A percentile compares a stretch with the other conserved stretches of the same genome.
phyloP scores from a whole-genome alignment of 1,284 basidiomycete species.

The Albatrellus sp. region DNA sequence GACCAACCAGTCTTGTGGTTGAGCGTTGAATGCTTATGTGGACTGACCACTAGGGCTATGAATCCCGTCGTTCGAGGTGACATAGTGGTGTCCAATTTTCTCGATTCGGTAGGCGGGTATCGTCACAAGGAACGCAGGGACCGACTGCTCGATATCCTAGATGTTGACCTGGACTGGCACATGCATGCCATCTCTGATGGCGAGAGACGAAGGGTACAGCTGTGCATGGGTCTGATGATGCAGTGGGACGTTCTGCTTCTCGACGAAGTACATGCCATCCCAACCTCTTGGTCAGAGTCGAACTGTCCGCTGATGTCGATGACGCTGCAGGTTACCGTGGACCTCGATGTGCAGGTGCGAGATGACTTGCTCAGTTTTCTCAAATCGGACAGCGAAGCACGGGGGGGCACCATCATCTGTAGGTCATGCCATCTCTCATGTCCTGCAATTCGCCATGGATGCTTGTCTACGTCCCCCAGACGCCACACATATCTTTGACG shows the following conservation, averaged over 20 bases:
- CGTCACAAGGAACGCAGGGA: slow-evolving; percentile 86
- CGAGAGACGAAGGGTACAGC: slow-evolving; percentile 86
- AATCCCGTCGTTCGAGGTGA: slow-evolving; percentile 94
- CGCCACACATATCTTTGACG: slow-evolving; percentile 94
- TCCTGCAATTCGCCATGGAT: background rate
- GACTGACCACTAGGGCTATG: slow-evolving; percentile 66
- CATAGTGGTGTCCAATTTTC: slow-evolving; percentile 80
- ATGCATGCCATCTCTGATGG: slow-evolving; percentile 94
- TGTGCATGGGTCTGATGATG: slow-evolving; percentile 94
- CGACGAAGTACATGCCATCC: slow-evolving; percentile 61
- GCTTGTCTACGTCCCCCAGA: slow-evolving; percentile 31
- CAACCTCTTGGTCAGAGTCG: too few species aligned
- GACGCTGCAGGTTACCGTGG: slow-evolving; percentile 73
- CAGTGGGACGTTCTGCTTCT: slow-evolving; percentile 90
- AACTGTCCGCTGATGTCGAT: background rate
- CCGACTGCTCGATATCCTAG: slow-evolving; percentile 78
- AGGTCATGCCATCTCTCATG: slow-evolving; percentile 18
- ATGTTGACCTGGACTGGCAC: slow-evolving; percentile 89
- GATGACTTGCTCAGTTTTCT: slow-evolving; percentile 85
- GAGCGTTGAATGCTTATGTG: background rate
- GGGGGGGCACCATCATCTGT: slow-evolving; percentile 89
- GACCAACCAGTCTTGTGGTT: background rate
- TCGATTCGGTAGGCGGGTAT: slow-evolving; percentile 94
- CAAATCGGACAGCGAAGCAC: slow-evolving; percentile 66
- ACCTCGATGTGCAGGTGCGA: slow-evolving; percentile 95